Conservation (phyloP, 192 early-diverging fungal genomes). For the Podila horticola region DNA sequence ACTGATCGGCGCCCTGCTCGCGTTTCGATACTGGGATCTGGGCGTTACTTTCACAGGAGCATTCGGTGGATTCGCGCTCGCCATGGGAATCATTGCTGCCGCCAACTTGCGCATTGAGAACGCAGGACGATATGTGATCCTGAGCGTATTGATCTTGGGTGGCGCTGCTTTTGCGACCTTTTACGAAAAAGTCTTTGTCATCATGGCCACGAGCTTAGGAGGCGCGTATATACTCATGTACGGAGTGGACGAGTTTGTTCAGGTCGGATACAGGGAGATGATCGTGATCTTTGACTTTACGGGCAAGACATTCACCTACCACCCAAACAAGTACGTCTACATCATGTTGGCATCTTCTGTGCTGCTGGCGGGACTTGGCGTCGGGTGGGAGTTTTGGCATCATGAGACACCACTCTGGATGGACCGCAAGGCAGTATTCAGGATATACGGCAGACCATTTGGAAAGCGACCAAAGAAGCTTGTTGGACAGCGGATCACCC, state of each 20-base stretch:
- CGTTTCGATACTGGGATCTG: constrained; percentile 48
- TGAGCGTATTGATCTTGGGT: constrained; percentile 42
- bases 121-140: constrained; percentile 41
- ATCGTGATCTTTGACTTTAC: constrained; percentile 52
- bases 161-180: constrained; percentile 49
- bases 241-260: constrained; percentile 62
- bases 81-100: constrained; percentile 38
- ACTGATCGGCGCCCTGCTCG: constrained; percentile 12
- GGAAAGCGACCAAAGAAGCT: constrained; percentile 36
- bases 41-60: constrained; percentile 40
- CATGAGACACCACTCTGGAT: constrained; percentile 30
- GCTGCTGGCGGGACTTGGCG: constrained; percentile 20
- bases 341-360: constrained; percentile 29
- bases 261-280: constrained; percentile 59
- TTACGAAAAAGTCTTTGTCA: constrained; percentile 55
- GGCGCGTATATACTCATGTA: constrained; percentile 62
- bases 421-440: constrained; percentile 30
- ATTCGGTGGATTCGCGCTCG: constrained; percentile 42
- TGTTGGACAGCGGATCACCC: constrained; percentile 31
- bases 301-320: constrained; percentile 39
- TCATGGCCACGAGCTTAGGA: constrained; percentile 56
- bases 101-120: constrained; percentile 31
- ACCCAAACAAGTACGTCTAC: constrained; percentile 33
- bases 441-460: constrained; percentile 46
- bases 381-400: constrained; percentile 47